phyloP scores from a whole-genome alignment of 352 stramenopile genomes.

The Elongisporangium prolatum region DNA sequence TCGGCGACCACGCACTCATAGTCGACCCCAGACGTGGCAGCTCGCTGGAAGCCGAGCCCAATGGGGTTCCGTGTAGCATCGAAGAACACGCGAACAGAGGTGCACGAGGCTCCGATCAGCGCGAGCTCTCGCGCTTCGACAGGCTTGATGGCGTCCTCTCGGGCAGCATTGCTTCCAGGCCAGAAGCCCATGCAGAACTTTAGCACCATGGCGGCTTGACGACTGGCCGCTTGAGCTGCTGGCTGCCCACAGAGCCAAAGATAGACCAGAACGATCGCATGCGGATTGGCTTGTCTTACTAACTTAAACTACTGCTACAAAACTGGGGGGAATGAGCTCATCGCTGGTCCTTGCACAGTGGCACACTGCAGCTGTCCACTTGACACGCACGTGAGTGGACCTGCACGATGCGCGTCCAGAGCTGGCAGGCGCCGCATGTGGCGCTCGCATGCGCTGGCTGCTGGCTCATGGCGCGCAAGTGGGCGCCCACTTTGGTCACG shows the following conservation, averaged over 20 bases:
- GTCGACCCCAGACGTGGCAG: constrained; percentile 2
- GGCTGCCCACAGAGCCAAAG: not conserved
- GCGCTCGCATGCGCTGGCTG: constrained; percentile 19
- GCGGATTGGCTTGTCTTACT: not conserved
- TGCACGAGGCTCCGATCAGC: not conserved
- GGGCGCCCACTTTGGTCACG: constrained; percentile 40
- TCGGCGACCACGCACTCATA: constrained; percentile 44
- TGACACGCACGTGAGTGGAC: constrained; percentile 26
- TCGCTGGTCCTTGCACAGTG: constrained; percentile 25
- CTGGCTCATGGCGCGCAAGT: constrained; percentile 21
- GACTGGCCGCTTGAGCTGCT: not conserved
- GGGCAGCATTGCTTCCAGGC: constrained; percentile 2
- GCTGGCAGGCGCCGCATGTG: constrained; percentile 52
- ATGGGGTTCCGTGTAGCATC: constrained; percentile 32
- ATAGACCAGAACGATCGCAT: not conserved
- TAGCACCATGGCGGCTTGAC: constrained; percentile 28
- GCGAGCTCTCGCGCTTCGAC: not conserved
- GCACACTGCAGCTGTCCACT: constrained; percentile 21
- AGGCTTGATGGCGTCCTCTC: not conserved
- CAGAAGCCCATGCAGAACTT: constrained; percentile 45
- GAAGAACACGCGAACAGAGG: constrained; percentile 31
- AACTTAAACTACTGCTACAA: constrained; percentile 11
- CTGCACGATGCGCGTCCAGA: constrained; percentile 41
- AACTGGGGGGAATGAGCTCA: constrained; percentile 4
- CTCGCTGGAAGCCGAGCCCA: constrained; percentile 39